Conservation (phyloP, 1,139 yeast species). For the Saccharomycopsis crataegensis region DNA sequence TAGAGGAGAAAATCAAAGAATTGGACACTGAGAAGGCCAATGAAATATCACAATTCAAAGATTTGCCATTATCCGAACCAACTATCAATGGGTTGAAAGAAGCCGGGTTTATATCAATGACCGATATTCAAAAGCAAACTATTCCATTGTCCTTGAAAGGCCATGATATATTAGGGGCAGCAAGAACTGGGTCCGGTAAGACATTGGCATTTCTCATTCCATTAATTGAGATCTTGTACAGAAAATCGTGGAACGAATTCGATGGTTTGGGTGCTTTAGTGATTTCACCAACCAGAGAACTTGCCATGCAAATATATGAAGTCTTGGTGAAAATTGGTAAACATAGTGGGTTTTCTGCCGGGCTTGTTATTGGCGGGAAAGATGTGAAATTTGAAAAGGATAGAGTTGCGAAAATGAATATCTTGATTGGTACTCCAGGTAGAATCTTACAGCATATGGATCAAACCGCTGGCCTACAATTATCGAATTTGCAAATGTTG, state of each 20-base stretch:
- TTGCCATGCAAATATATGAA: slow-evolving; percentile 91
- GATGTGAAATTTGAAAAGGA: slow-evolving; percentile 85
- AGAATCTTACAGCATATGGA: slow-evolving; percentile 91
- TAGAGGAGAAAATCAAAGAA: slow-evolving; percentile 19
- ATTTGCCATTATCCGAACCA: slow-evolving; percentile 64
- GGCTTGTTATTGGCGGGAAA: slow-evolving; percentile 94
- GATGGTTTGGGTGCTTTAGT: slow-evolving; percentile 94
- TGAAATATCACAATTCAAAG: slow-evolving; percentile 37
- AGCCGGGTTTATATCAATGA: slow-evolving; percentile 62
- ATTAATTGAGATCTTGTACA: slow-evolving; percentile 60
- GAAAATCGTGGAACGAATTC: slow-evolving; percentile 72
- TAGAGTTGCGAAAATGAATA: slow-evolving; percentile 75
- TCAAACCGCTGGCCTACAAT: slow-evolving; percentile 81
- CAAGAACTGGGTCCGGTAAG: slow-evolving; percentile 95
- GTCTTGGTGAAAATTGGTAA: slow-evolving; percentile 82
- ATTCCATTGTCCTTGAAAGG: slow-evolving; percentile 76
- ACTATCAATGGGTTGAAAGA: slow-evolving; percentile 70
- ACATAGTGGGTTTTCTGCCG: slow-evolving; percentile 78
- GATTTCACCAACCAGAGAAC: slow-evolving; percentile 88
- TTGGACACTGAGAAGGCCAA: slow-evolving; percentile 18
- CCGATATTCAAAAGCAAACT: slow-evolving; percentile 80
- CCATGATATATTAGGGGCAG: slow-evolving; percentile 83
- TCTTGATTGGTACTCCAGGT: slow-evolving; percentile 94
- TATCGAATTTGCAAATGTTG: slow-evolving; percentile 69
- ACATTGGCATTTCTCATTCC: slow-evolving; percentile 90